A percentile compares a stretch with the other conserved stretches of the same genome.
Evolutionary conservation across 768 basidiomycete genomes (phyloP).

Genomic region (Cystobasidiopsis lactophilus): DNA sequence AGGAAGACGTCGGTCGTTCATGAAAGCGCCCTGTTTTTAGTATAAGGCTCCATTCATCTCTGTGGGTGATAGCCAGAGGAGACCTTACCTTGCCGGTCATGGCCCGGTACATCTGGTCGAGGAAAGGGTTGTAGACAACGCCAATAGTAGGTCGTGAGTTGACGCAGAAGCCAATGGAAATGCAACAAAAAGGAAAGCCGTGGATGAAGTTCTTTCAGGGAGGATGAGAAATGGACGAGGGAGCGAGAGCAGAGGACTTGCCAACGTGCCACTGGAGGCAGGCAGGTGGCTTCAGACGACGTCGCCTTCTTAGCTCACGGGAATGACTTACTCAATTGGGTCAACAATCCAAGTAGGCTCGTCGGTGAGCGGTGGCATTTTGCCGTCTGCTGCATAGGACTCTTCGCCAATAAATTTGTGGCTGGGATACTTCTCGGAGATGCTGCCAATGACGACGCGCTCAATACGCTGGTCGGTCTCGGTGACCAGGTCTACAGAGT

Average conservation of each 20-base stretch:
- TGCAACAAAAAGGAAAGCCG: slow-evolving; percentile 66
- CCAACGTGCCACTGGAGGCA: no score
- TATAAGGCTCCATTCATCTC: no score
- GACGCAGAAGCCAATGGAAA: slow-evolving; percentile 76
- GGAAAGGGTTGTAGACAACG: slow-evolving; percentile 82
- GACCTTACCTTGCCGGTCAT: slow-evolving; percentile 33
- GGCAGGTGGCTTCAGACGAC: no score
- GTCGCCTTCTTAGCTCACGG: no score
- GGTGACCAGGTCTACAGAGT: slow-evolving; percentile 81
- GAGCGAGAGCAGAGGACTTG: no score
- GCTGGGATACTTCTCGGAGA: not conserved
- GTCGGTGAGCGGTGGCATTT: slow-evolving; percentile 34
- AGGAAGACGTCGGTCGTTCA: slow-evolving; percentile 51
- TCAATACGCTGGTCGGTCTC: slow-evolving; percentile 54
- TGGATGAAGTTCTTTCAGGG: slow-evolving; percentile 43
- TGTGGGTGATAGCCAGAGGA: no score
- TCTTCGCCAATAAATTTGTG: slow-evolving; percentile 64
- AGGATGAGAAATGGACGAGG: not conserved
- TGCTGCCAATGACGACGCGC: not conserved
- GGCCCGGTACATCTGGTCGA: slow-evolving; percentile 64
- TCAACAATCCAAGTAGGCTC: slow-evolving; percentile 90
- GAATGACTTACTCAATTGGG: no score
- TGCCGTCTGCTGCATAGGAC: slow-evolving; percentile 50
- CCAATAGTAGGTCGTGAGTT: slow-evolving; percentile 61
- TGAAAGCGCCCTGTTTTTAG: slow-evolving; percentile 56